Evolutionary conservation across 768 basidiomycete genomes (phyloP).

Genomic region (Rhodotorula graminis): DNA sequence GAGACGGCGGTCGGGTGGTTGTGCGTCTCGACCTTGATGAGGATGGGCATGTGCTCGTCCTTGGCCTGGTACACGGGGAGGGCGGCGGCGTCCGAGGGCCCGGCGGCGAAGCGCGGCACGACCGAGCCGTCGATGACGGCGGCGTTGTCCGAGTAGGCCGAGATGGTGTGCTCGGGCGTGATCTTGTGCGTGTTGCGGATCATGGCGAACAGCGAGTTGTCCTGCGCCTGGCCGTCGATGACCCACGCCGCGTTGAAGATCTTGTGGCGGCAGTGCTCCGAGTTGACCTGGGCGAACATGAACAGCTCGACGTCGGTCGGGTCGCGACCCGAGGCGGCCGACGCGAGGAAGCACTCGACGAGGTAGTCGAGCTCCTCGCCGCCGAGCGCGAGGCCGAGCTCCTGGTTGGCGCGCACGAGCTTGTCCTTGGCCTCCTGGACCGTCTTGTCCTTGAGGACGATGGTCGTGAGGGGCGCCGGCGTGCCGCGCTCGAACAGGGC

Average conservation of each 20-base stretch:
- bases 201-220: conserved; percentile 86
- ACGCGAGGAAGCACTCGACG: conserved; percentile 74
- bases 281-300: conserved; percentile 99
- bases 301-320: conserved; percentile 97
- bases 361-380: conserved; percentile 87
- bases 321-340: conserved; percentile 53
- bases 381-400: conserved; percentile 84
- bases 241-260: conserved; percentile 98
- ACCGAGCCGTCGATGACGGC: conserved; percentile 79
- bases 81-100: conserved; percentile 39
- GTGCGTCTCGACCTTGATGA: conserved; percentile 98
- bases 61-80: conserved; percentile 55
- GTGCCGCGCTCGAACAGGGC: conserved; percentile 54
- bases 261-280: conserved; percentile 99
- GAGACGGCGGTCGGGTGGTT: conserved; percentile 99
- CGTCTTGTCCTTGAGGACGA: conserved; percentile 56
- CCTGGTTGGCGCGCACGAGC: conserved; percentile 70
- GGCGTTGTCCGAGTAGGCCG: conserved; percentile 96
- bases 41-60: conserved; percentile 72
- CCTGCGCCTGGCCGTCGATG: conserved; percentile 63
- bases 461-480: conserved; percentile 65
- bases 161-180: conserved; percentile 71
- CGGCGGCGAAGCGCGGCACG: conserved; percentile 66
- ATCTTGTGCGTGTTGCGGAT: conserved; percentile 90
- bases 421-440: conserved; percentile 57